These are phyloP conservation scores for Royoungia palumana DNA, from an alignment of 768 basidiomycete genomes.

Conservation along the genomic window DNA sequence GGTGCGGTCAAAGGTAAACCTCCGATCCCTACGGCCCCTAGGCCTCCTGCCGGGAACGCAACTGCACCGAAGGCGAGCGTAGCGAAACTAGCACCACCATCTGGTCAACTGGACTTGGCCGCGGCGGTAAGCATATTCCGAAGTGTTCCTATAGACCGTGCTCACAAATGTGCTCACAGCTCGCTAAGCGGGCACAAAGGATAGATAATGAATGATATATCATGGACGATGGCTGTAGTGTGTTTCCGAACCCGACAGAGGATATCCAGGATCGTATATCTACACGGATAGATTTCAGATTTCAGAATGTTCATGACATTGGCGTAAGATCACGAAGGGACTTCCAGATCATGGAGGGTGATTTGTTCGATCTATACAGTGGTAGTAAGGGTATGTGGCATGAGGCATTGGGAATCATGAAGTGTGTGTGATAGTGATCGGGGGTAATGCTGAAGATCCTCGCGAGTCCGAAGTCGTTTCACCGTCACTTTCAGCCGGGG, in stretches of 20 bases:
- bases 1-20: constrained; percentile 56
- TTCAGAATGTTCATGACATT: constrained; percentile 12
- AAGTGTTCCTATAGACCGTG: not conserved
- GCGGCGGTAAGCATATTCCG: constrained; percentile 58
- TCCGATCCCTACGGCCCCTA: constrained; percentile 54
- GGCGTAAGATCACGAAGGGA: constrained; percentile 3
- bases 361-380: constrained; percentile 25
- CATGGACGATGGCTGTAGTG: not conserved
- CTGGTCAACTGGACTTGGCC: constrained; percentile 76
- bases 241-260: constrained; percentile 1
- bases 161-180: constrained; percentile 36
- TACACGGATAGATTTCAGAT: constrained; percentile 11
- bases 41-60: constrained; percentile 40
- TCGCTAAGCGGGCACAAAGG: constrained; percentile 75
- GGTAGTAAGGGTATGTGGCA: constrained; percentile 10
- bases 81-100: constrained; percentile 43
- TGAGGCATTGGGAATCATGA: constrained; percentile 20
- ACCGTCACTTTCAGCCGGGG: constrained; percentile 28
- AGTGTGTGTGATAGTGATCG: constrained; percentile 44
- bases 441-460: constrained; percentile 30
- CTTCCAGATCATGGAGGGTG: constrained; percentile 23
- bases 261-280: constrained; percentile 8
- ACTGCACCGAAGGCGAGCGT: constrained; percentile 37
- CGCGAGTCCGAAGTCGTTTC: constrained; percentile 17
- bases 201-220: constrained; percentile 44